Evolutionary conservation across 1,139 yeast species (phyloP).

Genomic region (Pichia sp.): DNA sequence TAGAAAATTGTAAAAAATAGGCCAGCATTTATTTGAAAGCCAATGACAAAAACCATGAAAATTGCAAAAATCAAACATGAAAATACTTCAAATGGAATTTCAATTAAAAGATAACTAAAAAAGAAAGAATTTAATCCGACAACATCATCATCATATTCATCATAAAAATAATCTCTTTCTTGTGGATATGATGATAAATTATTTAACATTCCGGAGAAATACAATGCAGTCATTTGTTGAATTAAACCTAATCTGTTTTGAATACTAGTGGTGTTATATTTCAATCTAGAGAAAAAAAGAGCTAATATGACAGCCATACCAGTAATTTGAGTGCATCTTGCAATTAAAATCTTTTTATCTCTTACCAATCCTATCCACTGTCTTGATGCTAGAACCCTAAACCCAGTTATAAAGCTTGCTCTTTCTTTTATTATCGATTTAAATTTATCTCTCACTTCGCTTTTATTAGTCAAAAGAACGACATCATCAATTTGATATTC

Average conservation of each 20-base stretch:
- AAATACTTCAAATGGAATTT: constrained; percentile 65
- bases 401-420: constrained; percentile 35
- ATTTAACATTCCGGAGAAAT: constrained; percentile 74
- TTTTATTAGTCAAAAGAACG: constrained; percentile 7
- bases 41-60: constrained; percentile 62
- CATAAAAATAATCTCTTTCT: constrained; percentile 70
- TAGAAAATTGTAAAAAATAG: constrained; percentile 65
- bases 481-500: background rate
- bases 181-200: constrained; percentile 69
- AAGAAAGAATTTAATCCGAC: constrained; percentile 66
- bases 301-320: constrained; percentile 63
- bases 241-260: constrained; percentile 65
- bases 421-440: constrained; percentile 25
- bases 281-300: constrained; percentile 66
- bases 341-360: constrained; percentile 54
- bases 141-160: constrained; percentile 70
- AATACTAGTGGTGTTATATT: constrained; percentile 51
- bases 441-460: constrained; percentile 19
- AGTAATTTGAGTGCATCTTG: constrained; percentile 61
- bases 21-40: constrained; percentile 61
- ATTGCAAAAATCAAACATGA: constrained; percentile 55
- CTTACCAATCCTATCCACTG: constrained; percentile 51
- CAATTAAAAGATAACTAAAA: constrained; percentile 57
- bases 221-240: constrained; percentile 67
- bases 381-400: constrained; percentile 37